Evolutionary conservation across 2,329 filamentous ascomycete genomes (phyloP).

Genomic region (Fusarium coffeatum): DNA sequence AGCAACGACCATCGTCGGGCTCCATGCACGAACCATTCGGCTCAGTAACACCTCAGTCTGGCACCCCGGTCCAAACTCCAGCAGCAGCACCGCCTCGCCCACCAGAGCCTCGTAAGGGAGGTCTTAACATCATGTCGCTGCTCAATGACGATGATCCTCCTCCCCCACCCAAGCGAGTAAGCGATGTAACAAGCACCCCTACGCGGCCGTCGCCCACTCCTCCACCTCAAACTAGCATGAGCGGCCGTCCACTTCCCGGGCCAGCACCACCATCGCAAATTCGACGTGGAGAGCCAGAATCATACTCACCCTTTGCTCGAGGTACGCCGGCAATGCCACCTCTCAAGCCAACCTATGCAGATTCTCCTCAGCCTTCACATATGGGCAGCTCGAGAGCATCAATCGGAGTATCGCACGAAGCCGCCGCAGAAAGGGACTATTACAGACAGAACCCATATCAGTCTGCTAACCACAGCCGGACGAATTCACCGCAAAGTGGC

Average conservation of each 20-base stretch:
- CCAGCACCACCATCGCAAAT: constrained; percentile 56
- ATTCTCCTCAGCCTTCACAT: constrained; percentile 64
- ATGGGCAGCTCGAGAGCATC: constrained; percentile 59
- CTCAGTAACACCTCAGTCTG: constrained; percentile 45
- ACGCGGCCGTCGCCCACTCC: constrained; percentile 62
- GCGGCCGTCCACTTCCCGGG: constrained; percentile 55
- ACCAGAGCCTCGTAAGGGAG: constrained; percentile 68
- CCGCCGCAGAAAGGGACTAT: constrained; percentile 59
- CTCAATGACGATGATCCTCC: constrained; percentile 71
- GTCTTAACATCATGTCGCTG: constrained; percentile 71
- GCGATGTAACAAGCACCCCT: constrained; percentile 57
- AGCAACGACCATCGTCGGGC: constrained; percentile 50
- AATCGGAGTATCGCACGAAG: constrained; percentile 55
- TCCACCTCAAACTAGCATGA: constrained; percentile 58
- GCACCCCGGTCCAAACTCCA: constrained; percentile 49
- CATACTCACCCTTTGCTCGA: constrained; percentile 59
- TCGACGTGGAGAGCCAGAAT: constrained; percentile 61
- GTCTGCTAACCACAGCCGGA: constrained; percentile 51
- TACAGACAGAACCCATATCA: constrained; percentile 57
- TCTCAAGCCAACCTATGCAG: constrained; percentile 64
- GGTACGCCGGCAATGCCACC: constrained; percentile 64
- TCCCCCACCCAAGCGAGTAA: constrained; percentile 63
- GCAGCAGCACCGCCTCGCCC: constrained; percentile 55
- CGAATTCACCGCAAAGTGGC: constrained; percentile 60
- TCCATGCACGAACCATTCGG: constrained; percentile 49